Base-by-base conservation (phyloP, 2,329 filamentous ascomycete species). In the Fusarium longipes region DNA sequence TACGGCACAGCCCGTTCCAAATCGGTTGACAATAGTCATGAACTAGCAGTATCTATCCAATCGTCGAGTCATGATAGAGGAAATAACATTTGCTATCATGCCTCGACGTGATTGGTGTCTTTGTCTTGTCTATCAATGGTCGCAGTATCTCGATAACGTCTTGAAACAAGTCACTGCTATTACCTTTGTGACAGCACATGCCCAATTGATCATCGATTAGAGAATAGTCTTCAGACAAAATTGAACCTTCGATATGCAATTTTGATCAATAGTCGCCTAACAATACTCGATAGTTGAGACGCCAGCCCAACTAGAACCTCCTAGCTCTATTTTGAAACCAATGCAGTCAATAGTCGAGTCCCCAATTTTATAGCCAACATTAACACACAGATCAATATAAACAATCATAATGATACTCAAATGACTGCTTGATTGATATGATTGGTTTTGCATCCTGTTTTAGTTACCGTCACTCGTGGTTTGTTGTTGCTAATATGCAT, bases 381-480 rank as follows among this genome's bases (percentile, higher is more conserved):
- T 5, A 45, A 20, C 11, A 22, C 18, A 5, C 17, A 27, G 3
- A 11, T 10, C 1, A 18, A n/a, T 25, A 51, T 11, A 29, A 22
- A 22, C 25, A 30, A 8, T 10, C 4, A 27, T 4, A 27, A 14
- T 43, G 6, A 18, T 2, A 32, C 4, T 17, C 6, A 6, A 15
- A 9, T 14, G 8, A 8, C 11, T 12, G 11, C 0, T 10, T 20
- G 8, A 20, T 18, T 3, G 3, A 1, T 38, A 2, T 1, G 6
- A 1, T 2, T 3, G 5, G 6, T 20, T 35, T 38, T 8, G 2
- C 6, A n/a, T 11, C 14, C 24, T 15, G 27, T 8, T 29, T 40
- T 57, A 4, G 27, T 17, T 24, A 22, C 10, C 17, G 17, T 14
- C 53, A 0, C 29, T 59, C 35, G 7, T n/a, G 18, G 14, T 14